Base-by-base conservation (phyloP, 352 stramenopile species). In the Globisporangium perplexum region DNA sequence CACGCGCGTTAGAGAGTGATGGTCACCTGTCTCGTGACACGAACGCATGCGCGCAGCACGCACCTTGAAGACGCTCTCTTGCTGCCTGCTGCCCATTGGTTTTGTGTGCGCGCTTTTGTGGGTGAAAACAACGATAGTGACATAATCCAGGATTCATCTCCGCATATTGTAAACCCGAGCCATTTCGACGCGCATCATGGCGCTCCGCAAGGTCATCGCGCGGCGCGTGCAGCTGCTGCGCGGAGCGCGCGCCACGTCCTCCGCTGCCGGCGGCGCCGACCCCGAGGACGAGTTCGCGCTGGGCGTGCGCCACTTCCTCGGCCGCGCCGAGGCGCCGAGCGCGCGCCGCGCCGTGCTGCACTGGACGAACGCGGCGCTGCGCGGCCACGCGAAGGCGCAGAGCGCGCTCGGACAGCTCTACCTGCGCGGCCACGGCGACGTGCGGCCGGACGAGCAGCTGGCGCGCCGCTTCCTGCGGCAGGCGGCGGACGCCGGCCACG, bases 311-410 rank as follows among this genome's bases (percentile, higher is more conserved):
- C 77, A 74, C 38, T 53, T 88, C 24, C 44, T 86, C 48, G 70
- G 74, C 42, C 81, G 79, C 57, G 60, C 55, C 4, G 52, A 71
- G 20, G 57, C 58, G 2, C 49, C 43, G 1, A 44, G 39, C 39
- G 39, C 39, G 46, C 48, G 1, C 47, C 67, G 47, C 23, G 77
- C 83, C 20, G 61, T 91, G 42, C 56, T 89, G 18, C 79, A 90
- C 63, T 93, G 83, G 83, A 90, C 77, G 12, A 89, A 76, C 50
- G 83, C 83, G 0, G 83, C 83, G 28, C 74, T 88, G 54, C 53
- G 68, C 42, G 83, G 80, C n/a, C 76, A 90, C 56, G 58, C 77
- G 7, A 86, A 86, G 45, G 83, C 83, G 1, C 74, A 88, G 31
- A 84, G 78, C 12, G 83, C 80, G 14, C 61, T 91, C 7, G 83